A percentile compares a stretch with the other conserved stretches of the same genome.
Conservation (phyloP, 192 early-diverging fungal genomes). For the Coemansia sp. region DNA sequence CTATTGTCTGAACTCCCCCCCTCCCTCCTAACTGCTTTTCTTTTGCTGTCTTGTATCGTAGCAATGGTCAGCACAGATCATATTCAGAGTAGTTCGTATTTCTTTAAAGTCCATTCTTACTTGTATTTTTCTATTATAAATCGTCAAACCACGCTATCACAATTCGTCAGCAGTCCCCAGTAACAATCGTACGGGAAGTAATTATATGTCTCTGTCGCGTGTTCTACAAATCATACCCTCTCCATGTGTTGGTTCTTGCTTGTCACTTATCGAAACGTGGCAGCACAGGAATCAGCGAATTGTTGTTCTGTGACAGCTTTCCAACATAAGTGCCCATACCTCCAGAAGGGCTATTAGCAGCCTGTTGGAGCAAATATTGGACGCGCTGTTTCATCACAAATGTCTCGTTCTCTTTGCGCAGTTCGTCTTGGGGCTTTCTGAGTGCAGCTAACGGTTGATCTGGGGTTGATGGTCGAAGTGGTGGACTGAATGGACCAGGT, state of each 20-base stretch:
- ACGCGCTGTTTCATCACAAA: conserved; percentile 38
- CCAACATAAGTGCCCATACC: conserved; percentile 48
- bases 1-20: conserved; percentile 25
- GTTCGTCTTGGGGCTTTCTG: conserved; percentile 29
- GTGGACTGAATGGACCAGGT: conserved; percentile 48
- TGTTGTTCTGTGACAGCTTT: conserved; percentile 48
- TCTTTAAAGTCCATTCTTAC: conserved; percentile 14
- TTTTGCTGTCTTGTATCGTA: background rate
- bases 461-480: conserved; percentile 27
- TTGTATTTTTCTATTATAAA: conserved; percentile 4
- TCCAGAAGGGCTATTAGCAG: conserved; percentile 36
- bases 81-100: too few species aligned
- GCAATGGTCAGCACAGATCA: too few species aligned
- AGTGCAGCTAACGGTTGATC: conserved; percentile 4
- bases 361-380: conserved; percentile 49
- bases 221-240: too few species aligned
- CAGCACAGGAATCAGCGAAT: conserved; percentile 46
- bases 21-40: background rate
- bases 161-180: too few species aligned
- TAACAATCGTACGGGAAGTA: too few species aligned
- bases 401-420: conserved; percentile 47
- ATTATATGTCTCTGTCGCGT: too few species aligned
- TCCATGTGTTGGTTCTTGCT: background rate
- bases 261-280: conserved; percentile 35
- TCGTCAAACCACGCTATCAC: too few species aligned